Percentiles rank a stretch among this genome's conserved stretches.
These are phyloP conservation scores for Penicillium steckii DNA, from an alignment of 495 filamentous ascomycete species.

Conservation along the genomic window DNA sequence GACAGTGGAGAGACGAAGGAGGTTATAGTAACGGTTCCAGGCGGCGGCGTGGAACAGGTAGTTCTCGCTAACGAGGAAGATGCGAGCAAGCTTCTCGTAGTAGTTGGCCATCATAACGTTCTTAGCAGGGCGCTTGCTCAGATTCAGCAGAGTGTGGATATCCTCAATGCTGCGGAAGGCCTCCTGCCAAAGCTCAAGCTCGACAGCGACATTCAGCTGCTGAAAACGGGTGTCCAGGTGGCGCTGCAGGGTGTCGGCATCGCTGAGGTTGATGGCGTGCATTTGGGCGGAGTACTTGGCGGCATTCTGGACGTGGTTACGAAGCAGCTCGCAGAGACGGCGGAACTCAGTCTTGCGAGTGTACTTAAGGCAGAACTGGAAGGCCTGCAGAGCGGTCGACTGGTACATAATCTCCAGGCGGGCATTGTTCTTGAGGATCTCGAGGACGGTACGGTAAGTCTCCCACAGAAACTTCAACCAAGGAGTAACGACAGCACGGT, in stretches of 20 bases:
- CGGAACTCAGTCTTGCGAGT: slow-evolving; percentile 99
- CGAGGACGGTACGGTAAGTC: slow-evolving; percentile 97
- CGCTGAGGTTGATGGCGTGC: slow-evolving; percentile 98
- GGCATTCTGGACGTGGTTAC: slow-evolving; percentile 98
- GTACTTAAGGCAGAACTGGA: slow-evolving; percentile 98
- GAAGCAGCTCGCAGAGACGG: slow-evolving; percentile 92
- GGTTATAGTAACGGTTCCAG: slow-evolving; percentile 95
- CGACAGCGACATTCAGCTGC: slow-evolving; percentile 96
- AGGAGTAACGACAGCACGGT: slow-evolving; percentile 95
- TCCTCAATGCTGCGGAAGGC: slow-evolving; percentile 98
- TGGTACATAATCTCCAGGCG: slow-evolving; percentile 97
- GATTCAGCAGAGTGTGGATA: slow-evolving; percentile 95
- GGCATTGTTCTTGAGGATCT: slow-evolving; percentile 98
- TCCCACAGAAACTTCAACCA: slow-evolving; percentile 99
- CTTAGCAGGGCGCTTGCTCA: slow-evolving; percentile 99
- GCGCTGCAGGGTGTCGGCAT: slow-evolving; percentile 93
- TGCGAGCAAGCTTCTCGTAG: slow-evolving; percentile 97
- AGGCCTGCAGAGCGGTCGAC: slow-evolving; percentile 94
- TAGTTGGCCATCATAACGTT: slow-evolving; percentile 99
- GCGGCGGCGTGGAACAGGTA: slow-evolving; percentile 98
- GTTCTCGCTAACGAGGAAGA: slow-evolving; percentile 98
- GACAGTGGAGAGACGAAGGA: slow-evolving; percentile 86
- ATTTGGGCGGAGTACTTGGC: slow-evolving; percentile 99
- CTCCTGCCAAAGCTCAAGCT: slow-evolving; percentile 98
- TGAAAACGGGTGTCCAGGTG: slow-evolving; percentile 98